These are phyloP conservation scores for Nothophoma quercina DNA, from an alignment of 2,329 filamentous ascomycete genomes.

Conservation along the genomic window DNA sequence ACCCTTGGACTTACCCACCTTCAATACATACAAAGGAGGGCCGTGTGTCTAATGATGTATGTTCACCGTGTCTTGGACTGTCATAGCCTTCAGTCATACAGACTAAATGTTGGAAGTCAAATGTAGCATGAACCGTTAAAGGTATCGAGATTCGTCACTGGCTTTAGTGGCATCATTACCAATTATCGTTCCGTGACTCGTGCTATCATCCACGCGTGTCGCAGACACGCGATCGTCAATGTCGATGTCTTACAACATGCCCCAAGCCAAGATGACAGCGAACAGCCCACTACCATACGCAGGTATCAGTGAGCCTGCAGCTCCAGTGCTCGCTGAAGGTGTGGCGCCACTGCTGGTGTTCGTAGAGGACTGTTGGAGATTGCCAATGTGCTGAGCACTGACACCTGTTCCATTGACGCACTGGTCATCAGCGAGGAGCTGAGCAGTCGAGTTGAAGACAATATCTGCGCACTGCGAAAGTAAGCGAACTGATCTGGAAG, in stretches of 20 bases:
- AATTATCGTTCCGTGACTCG: no score
- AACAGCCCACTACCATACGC: slow-evolving; percentile 26
- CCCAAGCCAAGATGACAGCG: slow-evolving; percentile 32
- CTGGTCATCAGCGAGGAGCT: slow-evolving; percentile 45
- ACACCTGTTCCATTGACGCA: slow-evolving; percentile 53
- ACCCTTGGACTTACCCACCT: no score
- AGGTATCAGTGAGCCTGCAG: slow-evolving; percentile 25
- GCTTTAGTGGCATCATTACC: no score
- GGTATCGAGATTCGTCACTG: no score
- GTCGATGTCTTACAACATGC: slow-evolving; percentile 12
- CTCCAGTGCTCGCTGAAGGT: slow-evolving; percentile 18
- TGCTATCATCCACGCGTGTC: not conserved
- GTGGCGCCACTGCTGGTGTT: slow-evolving; percentile 4
- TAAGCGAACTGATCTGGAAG: slow-evolving; percentile 16
- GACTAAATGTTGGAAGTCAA: no score
- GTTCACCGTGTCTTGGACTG: no score
- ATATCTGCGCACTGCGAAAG: slow-evolving; percentile 54
- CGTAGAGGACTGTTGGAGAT: slow-evolving; percentile 19
- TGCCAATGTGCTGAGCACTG: slow-evolving; percentile 41
- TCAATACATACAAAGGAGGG: no score
- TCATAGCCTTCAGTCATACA: no score
- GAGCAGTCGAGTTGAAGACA: slow-evolving; percentile 50
- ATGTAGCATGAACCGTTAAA: no score
- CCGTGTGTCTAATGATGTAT: no score
- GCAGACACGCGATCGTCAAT: not conserved